Base-by-base conservation (phyloP, 306 rosid species). In the Sechiopsis laciniata region DNA sequence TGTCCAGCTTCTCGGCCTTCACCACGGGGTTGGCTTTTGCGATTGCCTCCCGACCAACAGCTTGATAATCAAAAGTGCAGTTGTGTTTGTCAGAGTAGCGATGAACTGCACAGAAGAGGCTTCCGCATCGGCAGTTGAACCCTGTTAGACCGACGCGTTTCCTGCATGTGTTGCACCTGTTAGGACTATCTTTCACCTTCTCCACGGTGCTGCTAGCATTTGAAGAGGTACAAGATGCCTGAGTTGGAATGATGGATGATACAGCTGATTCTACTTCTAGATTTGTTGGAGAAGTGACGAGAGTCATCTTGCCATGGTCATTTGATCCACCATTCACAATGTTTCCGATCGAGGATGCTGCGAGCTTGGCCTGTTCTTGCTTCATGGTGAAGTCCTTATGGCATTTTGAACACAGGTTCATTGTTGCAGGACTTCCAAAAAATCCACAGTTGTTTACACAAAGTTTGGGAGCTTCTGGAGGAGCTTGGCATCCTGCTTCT, bases 331-430 rank as follows among this genome's bases (percentile, higher is more conserved):
- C 79, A 76, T 71, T 84, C 75, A 79, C 81, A 10, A 70, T 80
- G n/a, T 48, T 58, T 37, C 64, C 85, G 14, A 81, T 71, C 11
- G 87, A 81, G 2, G 84, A 80, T 5, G 78, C 87, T 29, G 81
- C 81, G 1, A 76, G 81, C 74, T 81, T 79, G 19, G 83, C 73
- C 20, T 78, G 87, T 32, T 84, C 81, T 74, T 81, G 79, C 67
- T 84, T 81, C 81, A 84, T 20, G 29, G 74, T 54, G 61, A 67
- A 76, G 60, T 81, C 87, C 65, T 81, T 84, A 83, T 84, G 87
- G 84, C 87, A 84, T 51, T 84, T 84, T 20, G 87, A 84, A 62
- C 87, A 84, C 66, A 84, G 17, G 73, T 84, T 84, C 87, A 84
- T 80, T 37, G 84, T 84, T 35, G 87, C 81, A 17, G 84, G 73